These are phyloP conservation scores for Camelina neglecta DNA, from an alignment of 345 rosid genomes.

Conservation along the genomic window DNA sequence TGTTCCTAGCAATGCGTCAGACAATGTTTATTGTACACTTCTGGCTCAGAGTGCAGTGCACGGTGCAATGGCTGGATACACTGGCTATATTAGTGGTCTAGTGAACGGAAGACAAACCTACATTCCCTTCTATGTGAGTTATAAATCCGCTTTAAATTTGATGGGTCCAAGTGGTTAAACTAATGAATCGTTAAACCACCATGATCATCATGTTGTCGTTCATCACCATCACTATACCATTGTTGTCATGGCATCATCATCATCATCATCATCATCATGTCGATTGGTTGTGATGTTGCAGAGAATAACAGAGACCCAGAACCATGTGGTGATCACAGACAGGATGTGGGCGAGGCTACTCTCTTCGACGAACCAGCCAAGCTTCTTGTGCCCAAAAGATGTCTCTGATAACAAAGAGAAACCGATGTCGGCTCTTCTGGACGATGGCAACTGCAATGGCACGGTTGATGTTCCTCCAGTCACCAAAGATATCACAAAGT, in stretches of 20 bases:
- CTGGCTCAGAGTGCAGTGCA: conserved; percentile 87
- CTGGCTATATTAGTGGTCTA: conserved; percentile 77
- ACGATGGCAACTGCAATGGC: conserved; percentile 42
- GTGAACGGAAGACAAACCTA: conserved; percentile 85
- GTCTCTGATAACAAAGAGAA: conserved; percentile 33
- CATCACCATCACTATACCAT: too few relatives aligned
- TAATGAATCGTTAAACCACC: too few relatives aligned
- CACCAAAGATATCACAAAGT: conserved; percentile 40
- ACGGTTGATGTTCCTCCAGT: conserved; percentile 39
- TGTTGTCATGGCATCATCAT: neutral
- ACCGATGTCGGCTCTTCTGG: conserved; percentile 35
- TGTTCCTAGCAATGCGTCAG: conserved; percentile 82
- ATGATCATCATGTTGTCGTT: neutral
- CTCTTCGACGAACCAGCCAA: conserved; percentile 81
- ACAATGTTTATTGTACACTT: conserved; percentile 88
- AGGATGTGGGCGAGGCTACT: conserved; percentile 88
- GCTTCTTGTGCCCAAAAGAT: conserved; percentile 55
- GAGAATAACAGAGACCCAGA: conserved; percentile 66
- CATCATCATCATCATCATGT: neutral
- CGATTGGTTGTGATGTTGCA: conserved; percentile 36
- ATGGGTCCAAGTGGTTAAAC: neutral
- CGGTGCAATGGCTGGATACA: conserved; percentile 94
- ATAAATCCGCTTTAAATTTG: neutral
- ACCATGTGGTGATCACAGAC: conserved; percentile 72
- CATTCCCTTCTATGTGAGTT: conserved; percentile 79